Evolutionary conservation across 768 basidiomycete species (phyloP).

Genomic region (Strobilomyces dryophilus): DNA sequence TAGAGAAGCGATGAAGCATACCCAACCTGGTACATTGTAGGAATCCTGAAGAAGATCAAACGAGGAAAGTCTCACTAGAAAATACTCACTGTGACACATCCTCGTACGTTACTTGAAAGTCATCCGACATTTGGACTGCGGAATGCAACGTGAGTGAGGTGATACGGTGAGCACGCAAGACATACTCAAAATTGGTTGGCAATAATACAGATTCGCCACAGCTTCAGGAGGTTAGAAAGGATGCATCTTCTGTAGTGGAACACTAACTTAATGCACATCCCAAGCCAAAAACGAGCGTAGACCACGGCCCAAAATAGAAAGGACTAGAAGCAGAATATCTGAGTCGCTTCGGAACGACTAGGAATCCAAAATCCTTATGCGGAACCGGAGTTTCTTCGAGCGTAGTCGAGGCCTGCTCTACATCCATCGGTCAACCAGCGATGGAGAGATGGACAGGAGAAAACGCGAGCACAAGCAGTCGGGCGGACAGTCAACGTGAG

Average conservation of each 20-base stretch:
- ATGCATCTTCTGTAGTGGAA: background rate
- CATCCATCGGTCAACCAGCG: slow-evolving; percentile 13
- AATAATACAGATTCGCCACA: slow-evolving; percentile 76
- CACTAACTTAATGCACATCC: slow-evolving; percentile 20
- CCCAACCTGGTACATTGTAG: slow-evolving; percentile 66
- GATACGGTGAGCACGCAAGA: background rate
- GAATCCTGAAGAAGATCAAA: slow-evolving; percentile 39
- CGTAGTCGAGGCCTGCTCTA: slow-evolving; percentile 6
- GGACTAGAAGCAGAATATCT: slow-evolving; percentile 7
- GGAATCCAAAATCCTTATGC: slow-evolving; percentile 13
- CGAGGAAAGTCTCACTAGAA: background rate
- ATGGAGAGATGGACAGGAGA: slow-evolving; percentile 1
- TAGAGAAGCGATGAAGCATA: slow-evolving; percentile 20
- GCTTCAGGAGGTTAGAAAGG: slow-evolving; percentile 12
- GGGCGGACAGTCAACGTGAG: background rate
- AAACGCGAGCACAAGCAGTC: background rate
- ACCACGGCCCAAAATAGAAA: slow-evolving; percentile 12
- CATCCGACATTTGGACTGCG: slow-evolving; percentile 31
- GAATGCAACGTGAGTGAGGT: background rate
- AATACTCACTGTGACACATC: slow-evolving; percentile 28
- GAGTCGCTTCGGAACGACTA: slow-evolving; percentile 13
- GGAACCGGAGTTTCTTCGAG: background rate
- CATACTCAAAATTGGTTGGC: slow-evolving; percentile 71
- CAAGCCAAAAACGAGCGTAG: slow-evolving; percentile 12
- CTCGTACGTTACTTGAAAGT: slow-evolving; percentile 31